Evolutionary conservation across 192 early-diverging fungal species (phyloP), one percentile per base, ranked within the genome.

Genomic region (Spizellomyces punctatus): DNA sequence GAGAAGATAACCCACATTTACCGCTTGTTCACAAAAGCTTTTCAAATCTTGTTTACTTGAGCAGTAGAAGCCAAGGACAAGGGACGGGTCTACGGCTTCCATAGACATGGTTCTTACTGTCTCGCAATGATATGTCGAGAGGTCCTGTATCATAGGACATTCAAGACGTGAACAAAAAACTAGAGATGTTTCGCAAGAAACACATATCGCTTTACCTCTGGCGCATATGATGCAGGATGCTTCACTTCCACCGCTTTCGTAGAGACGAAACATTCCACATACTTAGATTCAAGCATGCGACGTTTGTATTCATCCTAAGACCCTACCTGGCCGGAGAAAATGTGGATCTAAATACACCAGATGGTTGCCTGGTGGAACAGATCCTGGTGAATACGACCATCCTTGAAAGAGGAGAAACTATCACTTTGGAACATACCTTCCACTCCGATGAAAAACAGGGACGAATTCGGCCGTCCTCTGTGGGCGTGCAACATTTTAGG

Each of bases 301-400:
- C 50, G 50, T 19, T 36, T 0, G 1, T 36, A 36, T 36, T 3
- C 27, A 2, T 36, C 27, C 0, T 36, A 36, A 36, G 27, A 36
- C 0, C 50, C 17, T 78, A 89, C 88, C 76, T 76, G 89, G 89
- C 19, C 95, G 87, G 19, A 91, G 89, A 66, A 86, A 91, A 77
- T 99, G 97, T 21, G 97, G 96, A 70, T 99, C 97, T 49, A 96
- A 82, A 72, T 96, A 99, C 6, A 96, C 82, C 10, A 99, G 72
- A 22, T 93, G 90, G 74, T 90, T 82, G 27, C 80, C 90, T 89
- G 27, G 27, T 3, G 27, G 3, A 36, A 36, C 27, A 36, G 1
- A 36, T 36, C 27, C 27, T 36, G 27, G 27, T 36, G 27, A 36
- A 36, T 36, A 36, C 27, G 27, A 36, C 27, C 27, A 36, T 36